These are phyloP conservation scores for Trametes punicea DNA, from an alignment of 768 basidiomycete genomes.

Conservation along the genomic window DNA sequence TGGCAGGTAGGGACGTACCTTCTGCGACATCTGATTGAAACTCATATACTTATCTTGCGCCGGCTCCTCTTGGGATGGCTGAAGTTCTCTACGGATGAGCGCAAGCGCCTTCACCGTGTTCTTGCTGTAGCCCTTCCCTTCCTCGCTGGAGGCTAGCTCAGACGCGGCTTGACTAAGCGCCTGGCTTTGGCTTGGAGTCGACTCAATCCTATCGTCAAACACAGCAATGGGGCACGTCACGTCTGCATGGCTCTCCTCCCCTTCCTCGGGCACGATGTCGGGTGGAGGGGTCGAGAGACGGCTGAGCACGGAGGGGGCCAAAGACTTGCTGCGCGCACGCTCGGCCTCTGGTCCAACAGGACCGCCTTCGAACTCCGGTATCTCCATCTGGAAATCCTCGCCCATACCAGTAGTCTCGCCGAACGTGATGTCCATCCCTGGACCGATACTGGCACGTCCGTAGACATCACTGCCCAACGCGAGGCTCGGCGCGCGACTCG, in stretches of 20 bases:
- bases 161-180: slow-evolving; percentile 31
- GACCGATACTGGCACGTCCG: slow-evolving; percentile 52
- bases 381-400: slow-evolving; percentile 73
- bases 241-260: slow-evolving; percentile 66
- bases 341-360: slow-evolving; percentile 34
- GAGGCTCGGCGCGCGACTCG: slow-evolving; percentile 58
- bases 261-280: slow-evolving; percentile 51
- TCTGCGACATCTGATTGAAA: slow-evolving; percentile 76
- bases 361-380: slow-evolving; percentile 48
- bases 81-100: slow-evolving; percentile 70
- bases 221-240: slow-evolving; percentile 73
- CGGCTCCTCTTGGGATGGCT: slow-evolving; percentile 46
- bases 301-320: slow-evolving; percentile 53
- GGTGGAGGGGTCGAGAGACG: slow-evolving; percentile 63
- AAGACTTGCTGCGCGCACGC: slow-evolving; percentile 43
- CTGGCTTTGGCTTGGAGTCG: slow-evolving; percentile 47
- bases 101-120: slow-evolving; percentile 84
- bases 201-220: slow-evolving; percentile 63
- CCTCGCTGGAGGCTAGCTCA: slow-evolving; percentile 39
- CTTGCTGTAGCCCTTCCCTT: slow-evolving; percentile 78
- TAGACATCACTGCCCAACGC: slow-evolving; percentile 55
- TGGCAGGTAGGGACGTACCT: slow-evolving; percentile 40
- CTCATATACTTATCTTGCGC: slow-evolving; percentile 61
- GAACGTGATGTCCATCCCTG: slow-evolving; percentile 56
- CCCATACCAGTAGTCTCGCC: slow-evolving; percentile 46